Conservation (phyloP, 306 rosid species). For the Vachellia pachyceras region DNA sequence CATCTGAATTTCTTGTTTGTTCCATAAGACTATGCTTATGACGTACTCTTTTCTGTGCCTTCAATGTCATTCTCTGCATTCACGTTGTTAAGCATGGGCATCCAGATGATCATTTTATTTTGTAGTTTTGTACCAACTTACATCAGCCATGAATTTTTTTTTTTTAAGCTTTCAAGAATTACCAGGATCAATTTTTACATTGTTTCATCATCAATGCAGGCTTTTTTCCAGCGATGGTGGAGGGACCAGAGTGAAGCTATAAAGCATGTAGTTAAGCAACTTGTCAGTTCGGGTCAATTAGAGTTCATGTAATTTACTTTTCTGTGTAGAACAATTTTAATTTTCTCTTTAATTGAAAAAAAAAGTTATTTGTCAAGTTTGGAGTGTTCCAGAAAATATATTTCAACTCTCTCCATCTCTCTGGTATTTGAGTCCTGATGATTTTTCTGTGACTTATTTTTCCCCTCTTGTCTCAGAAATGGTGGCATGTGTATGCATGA, state of each 20-base stretch:
- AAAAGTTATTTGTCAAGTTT: constrained; percentile 7
- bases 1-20: constrained; percentile 8
- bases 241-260: constrained; percentile 68
- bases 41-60: constrained; percentile 2
- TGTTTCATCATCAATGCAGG: constrained; percentile 52
- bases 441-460: constrained; percentile 38
- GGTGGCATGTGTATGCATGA: constrained; percentile 97
- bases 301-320: constrained; percentile 71
- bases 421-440: constrained; percentile 23
- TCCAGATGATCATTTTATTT: constrained; percentile 4
- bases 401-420: not conserved
- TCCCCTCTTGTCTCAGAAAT: constrained; percentile 52
- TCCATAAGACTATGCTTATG: not conserved
- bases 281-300: constrained; percentile 76
- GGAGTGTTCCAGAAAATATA: constrained; percentile 22
- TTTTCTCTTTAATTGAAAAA: constrained; percentile 21
- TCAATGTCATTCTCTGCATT: constrained; percentile 9
- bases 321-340: not conserved
- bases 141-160: not conserved
- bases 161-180: constrained; percentile 7
- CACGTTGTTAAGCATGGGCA: not conserved
- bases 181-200: not conserved
- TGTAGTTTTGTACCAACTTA: not conserved
- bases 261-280: constrained; percentile 54
- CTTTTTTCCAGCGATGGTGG: constrained; percentile 94